Evolutionary conservation across 192 early-diverging fungal species (phyloP), one percentile per base, ranked within the genome.

Genomic region (Linnemannia hyalina): DNA sequence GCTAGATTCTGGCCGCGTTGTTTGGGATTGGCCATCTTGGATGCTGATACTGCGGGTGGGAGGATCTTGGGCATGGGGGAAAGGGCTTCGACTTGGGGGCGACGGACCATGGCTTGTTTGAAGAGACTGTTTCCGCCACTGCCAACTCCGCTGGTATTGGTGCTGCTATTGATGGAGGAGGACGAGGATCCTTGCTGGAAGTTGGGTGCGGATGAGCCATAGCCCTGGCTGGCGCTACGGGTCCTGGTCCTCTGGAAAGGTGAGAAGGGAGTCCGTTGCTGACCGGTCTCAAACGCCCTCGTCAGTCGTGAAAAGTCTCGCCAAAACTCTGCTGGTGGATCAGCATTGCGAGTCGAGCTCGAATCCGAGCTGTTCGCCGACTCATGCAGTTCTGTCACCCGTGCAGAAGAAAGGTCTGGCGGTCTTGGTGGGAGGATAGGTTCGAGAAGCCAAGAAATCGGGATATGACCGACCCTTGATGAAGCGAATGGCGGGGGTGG

Each of bases 391-490:
- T 46, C 35, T 11, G 42, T 13, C 5, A 29, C 35, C 22, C 35
- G 63, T 0, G 44, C 70, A 26, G 41, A 18, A 0, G 40, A 65
- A 8, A 80, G 73, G 16, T 70, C 74, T n/a, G 78, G 78, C 0
- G 83, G 75, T 46, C 65, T 68, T 35, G 78, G 83, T 38, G 83
- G 83, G 70, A 85, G 57, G 47, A 85, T 73, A 2, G 83, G 83
- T 41, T 85, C 83, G 13, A 85, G 71, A 20, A 85, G 70, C 83
- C 83, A 85, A 26, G 83, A 80, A 44, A 85, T 80, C 0, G 83
- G 83, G 26, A 85, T 80, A 40, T 85, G 70, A 60, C 22, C 42
- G n/a, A 47, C 73, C 47, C 82, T 32, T 44, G 60, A 32, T 20
- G 82, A 84, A 41, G 76, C 77, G 23, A 75, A 70, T 26, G 73